Evolutionary conservation across 805 yeast species (phyloP), one percentile per base, ranked within the genome.

Genomic region (Groenewaldozyma tartarivorans): DNA sequence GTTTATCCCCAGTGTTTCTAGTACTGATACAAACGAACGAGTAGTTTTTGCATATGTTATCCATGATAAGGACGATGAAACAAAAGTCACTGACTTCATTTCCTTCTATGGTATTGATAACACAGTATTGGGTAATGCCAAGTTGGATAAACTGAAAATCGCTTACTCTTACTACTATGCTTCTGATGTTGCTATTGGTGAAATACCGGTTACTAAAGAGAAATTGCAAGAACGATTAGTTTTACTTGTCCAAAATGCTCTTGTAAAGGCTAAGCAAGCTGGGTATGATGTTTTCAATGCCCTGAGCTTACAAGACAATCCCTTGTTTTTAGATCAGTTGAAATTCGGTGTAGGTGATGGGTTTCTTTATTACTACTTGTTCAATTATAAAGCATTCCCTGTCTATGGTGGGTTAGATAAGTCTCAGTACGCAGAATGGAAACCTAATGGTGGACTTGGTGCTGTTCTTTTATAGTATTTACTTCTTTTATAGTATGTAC

Each of bases 301-400:
- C 6, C 68, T 92, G 47, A 77, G 96, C 0, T 71, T 87, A 7
- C 95, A 87, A 64, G 98, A 92, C 57, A 92, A 92, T 60, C 71
- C 86, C 13, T 64, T 82, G 45, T 86, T 92, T 64, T 67, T 92
- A 49, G 80, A 84, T 20, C 78, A 82, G 31, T 71, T 83, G 62
- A 84, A 85, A 58, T 92, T 92, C 59, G 95, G 96, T 26, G 74
- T 77, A 37, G 98, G 98, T 34, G 97, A 90, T 60, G 98, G 98
- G 0, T 74, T 75, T 55, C 71, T 92, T 56, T 83, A 92, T 62
- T 92, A 82, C 62, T 92, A 92, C 58, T 65, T 92, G 48, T 92
- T 92, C 72, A 92, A 92, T 62, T 92, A 87, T 68, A 79, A 71
- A 56, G 79, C 94, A 3, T 75, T 75, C 62, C 87, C 86, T 3